phyloP scores from a whole-genome alignment of 1,139 yeast species.

The Yamadazyma siamensis region DNA sequence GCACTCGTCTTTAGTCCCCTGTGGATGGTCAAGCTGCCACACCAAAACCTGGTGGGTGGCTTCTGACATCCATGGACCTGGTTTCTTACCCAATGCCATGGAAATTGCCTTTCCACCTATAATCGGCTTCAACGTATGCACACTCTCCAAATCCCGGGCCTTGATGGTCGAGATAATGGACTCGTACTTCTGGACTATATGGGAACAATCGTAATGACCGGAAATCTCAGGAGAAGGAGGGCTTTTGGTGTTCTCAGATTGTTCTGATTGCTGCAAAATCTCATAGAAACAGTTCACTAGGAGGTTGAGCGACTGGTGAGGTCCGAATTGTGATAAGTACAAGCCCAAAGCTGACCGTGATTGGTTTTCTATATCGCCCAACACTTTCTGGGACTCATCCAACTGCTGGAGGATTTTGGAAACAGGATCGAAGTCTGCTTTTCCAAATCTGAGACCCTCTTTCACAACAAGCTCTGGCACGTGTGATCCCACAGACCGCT shows the following conservation, averaged over 20 bases:
- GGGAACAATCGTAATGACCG: not conserved
- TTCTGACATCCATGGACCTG: constrained; percentile 81
- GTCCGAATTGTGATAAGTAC: constrained; percentile 52
- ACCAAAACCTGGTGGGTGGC: constrained; percentile 52
- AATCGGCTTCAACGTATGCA: constrained; percentile 47
- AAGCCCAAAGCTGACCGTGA: constrained; percentile 61
- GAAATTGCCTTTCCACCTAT: constrained; percentile 70
- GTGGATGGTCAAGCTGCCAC: constrained; percentile 78
- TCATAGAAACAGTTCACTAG: constrained; percentile 31
- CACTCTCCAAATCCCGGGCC: constrained; percentile 33
- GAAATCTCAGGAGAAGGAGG: no score
- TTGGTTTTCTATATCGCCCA: constrained; percentile 15
- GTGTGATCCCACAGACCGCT: constrained; percentile 30
- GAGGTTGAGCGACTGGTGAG: constrained; percentile 46
- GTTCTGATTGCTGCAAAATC: constrained; percentile 14
- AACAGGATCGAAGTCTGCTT: constrained; percentile 51
- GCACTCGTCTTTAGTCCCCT: constrained; percentile 50
- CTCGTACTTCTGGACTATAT: constrained; percentile 27
- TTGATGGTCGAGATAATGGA: constrained; percentile 24
- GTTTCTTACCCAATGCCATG: constrained; percentile 50
- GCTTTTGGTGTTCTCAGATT: no score
- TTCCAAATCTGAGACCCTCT: constrained; percentile 70
- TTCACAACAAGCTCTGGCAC: constrained; percentile 46
- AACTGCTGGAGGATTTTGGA: constrained; percentile 30
- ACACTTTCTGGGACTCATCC: constrained; percentile 11